Conservation (phyloP, 2,329 filamentous ascomycete genomes). For the Penicillium glabrum region DNA sequence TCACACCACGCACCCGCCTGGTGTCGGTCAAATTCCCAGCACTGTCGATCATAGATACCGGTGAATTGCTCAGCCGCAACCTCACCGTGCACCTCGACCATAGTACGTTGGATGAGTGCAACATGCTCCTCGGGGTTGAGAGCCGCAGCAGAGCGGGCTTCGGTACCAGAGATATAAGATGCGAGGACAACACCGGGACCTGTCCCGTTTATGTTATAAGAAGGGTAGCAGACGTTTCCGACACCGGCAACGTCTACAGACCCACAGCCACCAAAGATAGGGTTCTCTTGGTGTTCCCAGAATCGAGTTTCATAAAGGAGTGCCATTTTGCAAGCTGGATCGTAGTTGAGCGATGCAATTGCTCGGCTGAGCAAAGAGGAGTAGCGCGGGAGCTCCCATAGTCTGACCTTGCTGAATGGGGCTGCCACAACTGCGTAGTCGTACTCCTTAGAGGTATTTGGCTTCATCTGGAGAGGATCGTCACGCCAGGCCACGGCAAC, state of each 20-base stretch:
- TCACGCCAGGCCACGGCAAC: conserved; percentile 60
- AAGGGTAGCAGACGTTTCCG: conserved; percentile 38
- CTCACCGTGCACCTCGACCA: conserved; percentile 66
- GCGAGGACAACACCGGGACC: conserved; percentile 47
- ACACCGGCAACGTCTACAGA: conserved; percentile 31
- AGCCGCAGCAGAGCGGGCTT: conserved; percentile 24
- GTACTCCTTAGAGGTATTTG: conserved; percentile 51
- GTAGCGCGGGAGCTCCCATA: conserved; percentile 60
- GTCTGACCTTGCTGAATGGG: conserved; percentile 64
- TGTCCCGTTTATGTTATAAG: conserved; percentile 36
- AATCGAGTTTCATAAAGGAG: conserved; percentile 67
- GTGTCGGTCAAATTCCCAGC: conserved; percentile 64
- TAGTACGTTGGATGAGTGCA: conserved; percentile 62
- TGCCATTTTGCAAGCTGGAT: conserved; percentile 58
- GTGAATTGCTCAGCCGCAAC: conserved; percentile 63
- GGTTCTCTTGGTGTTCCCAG: conserved; percentile 54
- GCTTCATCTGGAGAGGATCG: conserved; percentile 36
- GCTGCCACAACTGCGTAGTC: conserved; percentile 68
- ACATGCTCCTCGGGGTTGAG: conserved; percentile 51
- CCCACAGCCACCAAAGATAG: conserved; percentile 60
- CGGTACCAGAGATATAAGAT: conserved; percentile 32
- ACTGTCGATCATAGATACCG: conserved; percentile 63
- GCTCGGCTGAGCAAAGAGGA: conserved; percentile 51
- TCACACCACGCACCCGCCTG: conserved; percentile 63
- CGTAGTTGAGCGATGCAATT: conserved; percentile 52